Base-by-base conservation (phyloP, 1,284 basidiomycete species). In the Moesziomyces parantarcticus region DNA sequence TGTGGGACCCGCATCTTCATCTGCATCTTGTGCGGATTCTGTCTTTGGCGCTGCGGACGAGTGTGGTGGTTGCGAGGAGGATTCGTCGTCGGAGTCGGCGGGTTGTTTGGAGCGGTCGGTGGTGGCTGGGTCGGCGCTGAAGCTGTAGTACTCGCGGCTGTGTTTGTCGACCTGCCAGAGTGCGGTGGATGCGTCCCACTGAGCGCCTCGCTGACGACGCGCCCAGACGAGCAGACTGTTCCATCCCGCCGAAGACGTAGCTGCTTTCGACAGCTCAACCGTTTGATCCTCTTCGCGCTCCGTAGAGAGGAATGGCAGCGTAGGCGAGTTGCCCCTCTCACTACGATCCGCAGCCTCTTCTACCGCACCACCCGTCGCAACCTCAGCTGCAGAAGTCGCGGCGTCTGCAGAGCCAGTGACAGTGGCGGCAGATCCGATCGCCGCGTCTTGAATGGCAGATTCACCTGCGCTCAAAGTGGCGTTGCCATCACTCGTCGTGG, bases 221-320 rank as follows among this genome's bases (percentile, higher is more conserved):
- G 78, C 78, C 78, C 78, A 80, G 7, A 77, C 53, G 3, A 80
- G 63, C 13, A 80, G 50, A 22, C 63, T 69, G 68, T 80, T 80
- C 78, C 78, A 80, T 10, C 76, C 75, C 9, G 78, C 78, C 2
- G 78, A 61, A 4, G 74, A 77, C 2, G 76, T 77, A 26, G 65
- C 67, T 10, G 65, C 74, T 57, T 72, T 76, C 20, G 65, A 64
- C 25, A 69, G 62, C 16, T 62, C 53, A 0, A 70, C 58, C 9
- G 66, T 65, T 39, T 65, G 55, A 3, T 48, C 53, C 40, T 66
- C 72, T 8, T 57, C 39, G 34, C 66, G 46, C 5, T 66, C 59
- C 9, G 51, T 29, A 8, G 50, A 47, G 8, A 74, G 45, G 40
- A 74, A 65, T 2, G 65, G 54, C 4, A 73, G 21, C 7, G 49